These are phyloP conservation scores for Ophiostoma perfectum DNA, from an alignment of 2,329 filamentous ascomycete species.

Conservation along the genomic window DNA sequence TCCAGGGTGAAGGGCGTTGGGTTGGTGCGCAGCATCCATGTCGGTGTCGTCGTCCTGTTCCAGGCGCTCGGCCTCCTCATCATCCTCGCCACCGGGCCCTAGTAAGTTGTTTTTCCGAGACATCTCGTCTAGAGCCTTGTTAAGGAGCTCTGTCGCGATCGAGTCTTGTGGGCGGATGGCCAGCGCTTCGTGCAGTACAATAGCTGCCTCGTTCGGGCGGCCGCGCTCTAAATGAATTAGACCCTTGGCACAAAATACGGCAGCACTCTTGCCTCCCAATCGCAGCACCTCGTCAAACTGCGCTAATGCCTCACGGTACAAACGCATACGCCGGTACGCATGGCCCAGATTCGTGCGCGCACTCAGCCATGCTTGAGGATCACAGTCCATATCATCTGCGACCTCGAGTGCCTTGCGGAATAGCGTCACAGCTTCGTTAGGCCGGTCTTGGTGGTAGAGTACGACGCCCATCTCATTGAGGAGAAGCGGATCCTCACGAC, in stretches of 20 bases:
- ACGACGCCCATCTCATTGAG: constrained; percentile 95
- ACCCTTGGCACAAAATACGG: constrained; percentile 76
- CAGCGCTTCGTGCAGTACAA: constrained; percentile 77
- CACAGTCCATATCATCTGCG: constrained; percentile 73
- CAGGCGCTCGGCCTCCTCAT: constrained; percentile 8
- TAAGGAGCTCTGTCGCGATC: constrained; percentile 71
- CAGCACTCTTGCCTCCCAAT: constrained; percentile 71
- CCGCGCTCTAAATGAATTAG: constrained; percentile 76
- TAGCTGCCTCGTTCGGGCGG: constrained; percentile 68
- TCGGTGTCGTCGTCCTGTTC: constrained; percentile 9
- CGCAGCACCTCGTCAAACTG: constrained; percentile 86
- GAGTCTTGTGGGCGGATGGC: constrained; percentile 74
- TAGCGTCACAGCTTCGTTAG: constrained; percentile 67
- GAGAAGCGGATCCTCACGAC: constrained; percentile 78
- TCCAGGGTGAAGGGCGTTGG: background rate
- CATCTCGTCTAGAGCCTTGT: constrained; percentile 63
- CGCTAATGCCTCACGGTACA: constrained; percentile 64
- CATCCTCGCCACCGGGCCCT: constrained; percentile 12
- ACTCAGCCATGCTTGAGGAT: constrained; percentile 74
- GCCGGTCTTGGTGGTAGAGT: constrained; percentile 83
- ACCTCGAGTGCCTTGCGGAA: constrained; percentile 74
- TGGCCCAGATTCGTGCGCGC: constrained; percentile 87
- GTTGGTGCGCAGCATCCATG: constrained; percentile 31
- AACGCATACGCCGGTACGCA: constrained; percentile 67
- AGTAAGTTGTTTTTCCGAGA: constrained; percentile 37